A percentile compares a stretch with the other conserved stretches of the same genome.
Conservation (phyloP, 441 rosid species). For the Melastoma candidum region DNA sequence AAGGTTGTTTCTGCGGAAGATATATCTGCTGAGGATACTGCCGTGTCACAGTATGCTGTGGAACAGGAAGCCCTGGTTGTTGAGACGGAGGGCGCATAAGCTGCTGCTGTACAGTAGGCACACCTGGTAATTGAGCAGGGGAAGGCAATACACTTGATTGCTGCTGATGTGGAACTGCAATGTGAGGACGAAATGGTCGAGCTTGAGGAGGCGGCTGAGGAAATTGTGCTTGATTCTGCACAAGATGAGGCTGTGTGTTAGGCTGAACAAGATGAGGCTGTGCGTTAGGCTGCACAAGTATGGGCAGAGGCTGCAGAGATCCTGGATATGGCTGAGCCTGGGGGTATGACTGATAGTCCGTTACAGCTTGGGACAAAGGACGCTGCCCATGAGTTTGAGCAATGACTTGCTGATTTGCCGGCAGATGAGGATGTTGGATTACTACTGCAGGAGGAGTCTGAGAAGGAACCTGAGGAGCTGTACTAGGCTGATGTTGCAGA, state of each 20-base stretch:
- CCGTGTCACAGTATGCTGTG: conserved; percentile 30
- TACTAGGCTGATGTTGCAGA: no score
- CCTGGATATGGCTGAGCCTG: no score
- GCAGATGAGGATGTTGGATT: no score
- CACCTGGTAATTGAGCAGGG: conserved; percentile 22
- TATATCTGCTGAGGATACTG: conserved; percentile 26
- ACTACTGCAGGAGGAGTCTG: no score
- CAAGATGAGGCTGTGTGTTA: conserved; percentile 20
- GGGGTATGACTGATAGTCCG: no score
- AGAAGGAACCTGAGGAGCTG: no score
- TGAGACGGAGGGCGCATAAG: conserved; percentile 26
- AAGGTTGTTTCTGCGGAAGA: conserved; percentile 33
- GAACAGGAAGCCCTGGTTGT: conserved; percentile 32
- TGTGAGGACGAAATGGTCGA: conserved; percentile 33
- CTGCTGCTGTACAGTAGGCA: conserved; percentile 28
- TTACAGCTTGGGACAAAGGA: no score
- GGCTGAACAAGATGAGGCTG: conserved; percentile 14
- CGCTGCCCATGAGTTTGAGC: no score
- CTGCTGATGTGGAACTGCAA: conserved; percentile 28
- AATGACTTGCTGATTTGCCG: no score
- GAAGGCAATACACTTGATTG: conserved; percentile 29
- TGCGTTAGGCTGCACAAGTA: not conserved
- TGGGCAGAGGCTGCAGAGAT: no score
- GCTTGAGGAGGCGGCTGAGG: conserved; percentile 37
- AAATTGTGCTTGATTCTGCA: conserved; percentile 35